Conservation (phyloP, 2,329 filamentous ascomycete genomes). For the Chaetothyriales sp. region DNA sequence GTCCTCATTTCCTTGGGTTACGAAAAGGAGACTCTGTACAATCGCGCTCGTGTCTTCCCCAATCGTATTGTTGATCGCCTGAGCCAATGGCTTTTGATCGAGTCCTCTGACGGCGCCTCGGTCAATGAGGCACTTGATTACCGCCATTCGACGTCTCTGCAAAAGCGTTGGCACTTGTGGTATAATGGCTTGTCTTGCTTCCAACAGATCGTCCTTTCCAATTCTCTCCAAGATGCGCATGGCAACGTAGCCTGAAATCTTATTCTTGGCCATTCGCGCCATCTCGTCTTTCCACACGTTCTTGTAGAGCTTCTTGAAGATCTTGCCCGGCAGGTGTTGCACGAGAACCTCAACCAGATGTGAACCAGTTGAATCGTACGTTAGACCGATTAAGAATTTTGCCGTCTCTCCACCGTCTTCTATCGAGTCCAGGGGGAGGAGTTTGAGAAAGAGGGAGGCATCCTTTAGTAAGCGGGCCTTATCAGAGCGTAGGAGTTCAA, state of each 20-base stretch:
- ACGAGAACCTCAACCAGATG: conserved; percentile 79
- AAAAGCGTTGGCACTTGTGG: conserved; percentile 61
- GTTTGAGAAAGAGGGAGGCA: conserved; percentile 55
- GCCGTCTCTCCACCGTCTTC: conserved; percentile 61
- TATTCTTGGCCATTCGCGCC: conserved; percentile 68
- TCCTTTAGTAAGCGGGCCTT: conserved; percentile 51
- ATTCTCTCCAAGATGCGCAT: conserved; percentile 69
- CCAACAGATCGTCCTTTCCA: conserved; percentile 68
- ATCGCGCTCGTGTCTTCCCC: conserved; percentile 35
- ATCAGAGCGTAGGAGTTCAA: conserved; percentile 64
- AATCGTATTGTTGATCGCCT: conserved; percentile 43
- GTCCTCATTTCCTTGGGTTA: conserved; percentile 35
- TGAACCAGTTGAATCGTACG: conserved; percentile 84
- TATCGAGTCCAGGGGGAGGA: conserved; percentile 60
- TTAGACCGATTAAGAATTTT: conserved; percentile 66
- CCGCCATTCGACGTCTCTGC: conserved; percentile 57
- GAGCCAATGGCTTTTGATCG: conserved; percentile 40
- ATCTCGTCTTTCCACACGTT: conserved; percentile 68
- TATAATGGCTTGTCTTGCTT: conserved; percentile 54
- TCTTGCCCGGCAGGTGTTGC: conserved; percentile 62
- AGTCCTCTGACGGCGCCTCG: conserved; percentile 56
- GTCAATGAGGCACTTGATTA: conserved; percentile 71
- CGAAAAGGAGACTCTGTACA: conserved; percentile 45
- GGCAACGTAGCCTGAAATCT: conserved; percentile 76
- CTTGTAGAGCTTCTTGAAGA: conserved; percentile 77